Evolutionary conservation across 2,329 filamentous ascomycete species (phyloP), one percentile per base, ranked within the genome.

Genomic region (Sporothrix brunneoviolacea): DNA sequence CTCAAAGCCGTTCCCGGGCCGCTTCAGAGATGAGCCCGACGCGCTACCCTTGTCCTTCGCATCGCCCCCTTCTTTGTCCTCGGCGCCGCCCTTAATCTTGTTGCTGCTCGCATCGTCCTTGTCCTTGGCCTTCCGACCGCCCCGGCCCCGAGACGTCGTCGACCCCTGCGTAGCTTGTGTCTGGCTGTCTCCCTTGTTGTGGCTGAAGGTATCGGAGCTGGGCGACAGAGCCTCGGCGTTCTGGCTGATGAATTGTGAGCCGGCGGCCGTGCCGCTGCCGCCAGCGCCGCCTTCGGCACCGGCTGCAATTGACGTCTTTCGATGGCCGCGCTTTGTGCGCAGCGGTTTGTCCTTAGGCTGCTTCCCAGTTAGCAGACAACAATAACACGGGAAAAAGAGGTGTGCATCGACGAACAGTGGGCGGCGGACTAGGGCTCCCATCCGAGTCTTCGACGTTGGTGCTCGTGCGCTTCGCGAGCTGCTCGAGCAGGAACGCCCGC

Each of bases 291-390:
- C 54, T 5, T 76, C 75, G 60, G 63, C 61, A 55, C 70, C 70
- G 53, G 68, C 66, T 50, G 73, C 63, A 48, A 72, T 65, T 32
- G 77, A 79, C 21, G 74, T 70, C 66, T 84, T 84, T 48, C 84
- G 71, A 61, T 88, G 83, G 53, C 82, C 82, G 48, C 86, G 79
- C 72, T 90, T 90, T 55, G 80, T 83, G 28, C 86, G 79, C 56
- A 89, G 70, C 27, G 86, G 86, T 67, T 89, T 89, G 61, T 89
- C 85, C 67, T 88, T 84, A 30, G 86, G 86, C 83, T 87, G 64
- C 61, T 55, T 43, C 19, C 1, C 16, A 9, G 43, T 41, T 24
- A 47, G 40, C 8, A 19, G 18, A 41, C 3, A 16, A 15, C 13
- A 38, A 49, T 48, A 30, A 49, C 50, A 45, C 53, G 48, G 48